Base-by-base conservation (phyloP, 495 filamentous ascomycete species). In the Neurospora intermedia region DNA sequence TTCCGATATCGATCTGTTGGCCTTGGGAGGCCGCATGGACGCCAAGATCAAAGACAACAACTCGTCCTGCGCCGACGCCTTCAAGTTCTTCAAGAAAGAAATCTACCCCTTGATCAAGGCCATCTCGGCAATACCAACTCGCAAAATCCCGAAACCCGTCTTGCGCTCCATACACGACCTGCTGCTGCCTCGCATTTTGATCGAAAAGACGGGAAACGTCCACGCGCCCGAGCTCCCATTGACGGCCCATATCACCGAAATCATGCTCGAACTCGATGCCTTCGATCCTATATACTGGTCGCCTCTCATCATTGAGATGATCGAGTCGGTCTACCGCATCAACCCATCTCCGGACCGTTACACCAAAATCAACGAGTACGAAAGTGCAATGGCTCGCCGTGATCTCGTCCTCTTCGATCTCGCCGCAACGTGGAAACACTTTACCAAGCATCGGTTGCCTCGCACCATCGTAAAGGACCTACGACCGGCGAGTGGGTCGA, bases 331-430 rank as follows among this genome's bases (percentile, higher is more conserved):
- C 70, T 77, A 77, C 70, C 72, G 77, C 7, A 72, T 81, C 40
- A 77, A 73, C 45, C 72, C 78, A 9, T 73, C 75, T 15, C 74
- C 77, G 10, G 73, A 76, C 35, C 72, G 70, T 7, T 80, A 76
- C 62, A 15, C 69, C 13, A 78, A 77, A 16, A 62, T 78, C 15
- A 69, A 75, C 4, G 59, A 70, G n/a, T 76, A 75, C 62, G 78
- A 79, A 41, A 77, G 66, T 13, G 69, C 74, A 38, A 79, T 81
- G 76, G 74, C 72, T 16, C 74, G 71, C 35, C 78, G 80, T 18
- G 75, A 83, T 46, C 77, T 31, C 42, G 77, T 85, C 66, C 75
- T 85, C 2, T 73, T 69, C 27, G 84, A 85, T 73, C 77, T 85
- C 5, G 69, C 82, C 9, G 80, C 80, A 11, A 80, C 83, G 13